Evolutionary conservation across 2,329 filamentous ascomycete genomes (phyloP).

Genomic region (Ascosphaera aggregata): DNA sequence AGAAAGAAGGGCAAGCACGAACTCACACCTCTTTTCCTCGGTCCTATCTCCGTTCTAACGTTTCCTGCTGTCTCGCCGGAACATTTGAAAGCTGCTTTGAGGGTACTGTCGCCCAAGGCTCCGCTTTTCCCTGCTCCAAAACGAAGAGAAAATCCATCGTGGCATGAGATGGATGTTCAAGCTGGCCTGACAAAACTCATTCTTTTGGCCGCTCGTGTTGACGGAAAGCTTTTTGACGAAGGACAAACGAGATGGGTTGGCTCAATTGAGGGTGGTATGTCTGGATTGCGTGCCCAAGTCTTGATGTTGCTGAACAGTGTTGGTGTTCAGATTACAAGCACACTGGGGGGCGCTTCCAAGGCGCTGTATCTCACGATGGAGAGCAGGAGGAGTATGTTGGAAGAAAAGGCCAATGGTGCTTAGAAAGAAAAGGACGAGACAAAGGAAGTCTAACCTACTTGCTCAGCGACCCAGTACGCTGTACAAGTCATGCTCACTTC

Average conservation of each 20-base stretch:
- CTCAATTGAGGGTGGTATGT: slow-evolving; percentile 57
- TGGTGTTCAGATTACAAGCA: slow-evolving; percentile 50
- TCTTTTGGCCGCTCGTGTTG: slow-evolving; percentile 65
- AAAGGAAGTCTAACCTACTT: too few relatives aligned
- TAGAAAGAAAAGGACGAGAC: slow-evolving; percentile 12
- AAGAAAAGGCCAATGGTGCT: slow-evolving; percentile 35
- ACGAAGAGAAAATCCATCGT: slow-evolving; percentile 52
- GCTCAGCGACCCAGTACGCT: too few relatives aligned
- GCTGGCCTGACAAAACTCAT: slow-evolving; percentile 67
- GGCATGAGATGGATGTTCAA: slow-evolving; percentile 60
- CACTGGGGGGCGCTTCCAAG: slow-evolving; percentile 59
- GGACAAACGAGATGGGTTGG: slow-evolving; percentile 48
- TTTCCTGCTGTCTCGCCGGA: slow-evolving; percentile 66
- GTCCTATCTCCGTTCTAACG: slow-evolving; percentile 56
- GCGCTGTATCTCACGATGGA: slow-evolving; percentile 78
- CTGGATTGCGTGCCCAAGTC: slow-evolving; percentile 59
- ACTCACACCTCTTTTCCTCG: slow-evolving; percentile 54
- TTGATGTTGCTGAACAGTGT: slow-evolving; percentile 59
- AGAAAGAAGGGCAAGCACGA: slow-evolving; percentile 30
- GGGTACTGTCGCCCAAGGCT: slow-evolving; percentile 48
- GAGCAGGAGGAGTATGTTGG: slow-evolving; percentile 54
- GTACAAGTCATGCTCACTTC: too few relatives aligned
- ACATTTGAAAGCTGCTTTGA: slow-evolving; percentile 61
- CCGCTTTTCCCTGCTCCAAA: slow-evolving; percentile 56
- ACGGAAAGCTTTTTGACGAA: slow-evolving; percentile 62